Conservation (phyloP, 1,139 yeast species). For the Scheffersomyces lignicola region DNA sequence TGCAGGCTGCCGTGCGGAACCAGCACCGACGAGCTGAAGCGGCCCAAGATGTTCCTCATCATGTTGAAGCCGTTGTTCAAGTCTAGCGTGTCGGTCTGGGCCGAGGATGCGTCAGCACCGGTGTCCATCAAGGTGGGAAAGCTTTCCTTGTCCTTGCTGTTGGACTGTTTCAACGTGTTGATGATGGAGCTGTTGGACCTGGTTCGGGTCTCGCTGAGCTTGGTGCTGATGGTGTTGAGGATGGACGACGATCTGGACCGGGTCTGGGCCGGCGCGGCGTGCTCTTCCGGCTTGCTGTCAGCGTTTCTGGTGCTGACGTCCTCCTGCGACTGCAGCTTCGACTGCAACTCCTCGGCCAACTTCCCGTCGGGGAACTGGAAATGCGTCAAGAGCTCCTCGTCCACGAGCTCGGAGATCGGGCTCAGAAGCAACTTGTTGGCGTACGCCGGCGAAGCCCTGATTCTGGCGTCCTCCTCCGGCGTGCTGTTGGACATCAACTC, state of each 20-base stretch:
- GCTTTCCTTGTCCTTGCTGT: conserved; percentile 23
- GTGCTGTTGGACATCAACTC: conserved; percentile 23
- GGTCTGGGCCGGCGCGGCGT: conserved; percentile 7
- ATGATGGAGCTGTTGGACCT: conserved; percentile 33
- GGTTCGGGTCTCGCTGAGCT: conserved; percentile 32
- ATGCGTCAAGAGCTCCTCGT: conserved; percentile 29
- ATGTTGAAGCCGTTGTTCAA: conserved; percentile 25
- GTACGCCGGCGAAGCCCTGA: conserved; percentile 11
- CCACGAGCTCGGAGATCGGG: conserved; percentile 29
- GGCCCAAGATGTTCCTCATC: conserved; percentile 38
- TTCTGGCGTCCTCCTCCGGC: conserved; percentile 4
- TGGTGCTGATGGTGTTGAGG: conserved; percentile 35
- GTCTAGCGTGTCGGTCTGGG: conserved; percentile 13
- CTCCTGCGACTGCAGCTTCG: conserved; percentile 12
- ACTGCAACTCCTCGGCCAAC: conserved; percentile 18
- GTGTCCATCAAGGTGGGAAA: conserved; percentile 25
- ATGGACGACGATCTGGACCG: conserved; percentile 43
- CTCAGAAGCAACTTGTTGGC: conserved; percentile 18
- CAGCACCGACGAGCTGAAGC: conserved; percentile 29
- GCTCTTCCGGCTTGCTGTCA: background rate
- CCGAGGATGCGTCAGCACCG: conserved; percentile 15
- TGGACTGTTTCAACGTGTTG: conserved; percentile 19
- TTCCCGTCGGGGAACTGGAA: conserved; percentile 34
- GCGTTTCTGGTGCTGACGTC: conserved; percentile 10
- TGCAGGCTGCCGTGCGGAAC: conserved; percentile 1